Conservation (phyloP, 345 rosid genomes). For the Clausena lansium region DNA sequence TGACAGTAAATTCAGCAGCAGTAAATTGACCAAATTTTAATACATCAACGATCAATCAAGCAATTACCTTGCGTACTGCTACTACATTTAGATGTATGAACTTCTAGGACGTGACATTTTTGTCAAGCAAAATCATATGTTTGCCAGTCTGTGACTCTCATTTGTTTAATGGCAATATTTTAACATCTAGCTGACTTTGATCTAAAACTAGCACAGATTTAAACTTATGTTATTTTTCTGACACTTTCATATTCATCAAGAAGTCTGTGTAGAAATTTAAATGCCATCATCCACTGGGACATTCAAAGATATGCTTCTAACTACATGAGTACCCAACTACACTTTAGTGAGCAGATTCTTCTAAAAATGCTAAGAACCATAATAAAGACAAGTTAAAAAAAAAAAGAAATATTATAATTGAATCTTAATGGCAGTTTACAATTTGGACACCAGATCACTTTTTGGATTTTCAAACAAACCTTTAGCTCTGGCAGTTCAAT, state of each 20-base stretch:
- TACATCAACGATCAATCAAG: background rate
- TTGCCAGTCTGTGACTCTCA: background rate
- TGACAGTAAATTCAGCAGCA: background rate
- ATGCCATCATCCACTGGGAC: background rate
- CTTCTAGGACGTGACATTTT: background rate
- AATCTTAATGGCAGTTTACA: background rate
- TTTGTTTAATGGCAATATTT: background rate
- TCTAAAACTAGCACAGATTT: background rate
- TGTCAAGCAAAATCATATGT: background rate
- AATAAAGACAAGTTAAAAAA: background rate
- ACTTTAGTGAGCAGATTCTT: background rate
- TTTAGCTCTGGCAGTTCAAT: constrained; percentile 86
- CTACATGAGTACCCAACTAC: background rate
- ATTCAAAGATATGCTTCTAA: background rate
- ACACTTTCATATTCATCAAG: background rate
- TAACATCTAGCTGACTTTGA: background rate
- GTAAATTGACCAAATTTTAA: background rate
- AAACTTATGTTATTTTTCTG: background rate
- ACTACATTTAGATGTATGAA: too few species aligned
- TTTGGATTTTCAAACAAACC: constrained; percentile 31
- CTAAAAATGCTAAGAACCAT: background rate
- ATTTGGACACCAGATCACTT: background rate
- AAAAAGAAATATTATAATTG: background rate
- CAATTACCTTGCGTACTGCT: too few species aligned
- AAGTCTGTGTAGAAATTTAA: background rate